A percentile compares a stretch with the other conserved stretches of the same genome.
Evolutionary conservation across 1,139 yeast species (phyloP).

Genomic region (Geotrichum carabidarum): DNA sequence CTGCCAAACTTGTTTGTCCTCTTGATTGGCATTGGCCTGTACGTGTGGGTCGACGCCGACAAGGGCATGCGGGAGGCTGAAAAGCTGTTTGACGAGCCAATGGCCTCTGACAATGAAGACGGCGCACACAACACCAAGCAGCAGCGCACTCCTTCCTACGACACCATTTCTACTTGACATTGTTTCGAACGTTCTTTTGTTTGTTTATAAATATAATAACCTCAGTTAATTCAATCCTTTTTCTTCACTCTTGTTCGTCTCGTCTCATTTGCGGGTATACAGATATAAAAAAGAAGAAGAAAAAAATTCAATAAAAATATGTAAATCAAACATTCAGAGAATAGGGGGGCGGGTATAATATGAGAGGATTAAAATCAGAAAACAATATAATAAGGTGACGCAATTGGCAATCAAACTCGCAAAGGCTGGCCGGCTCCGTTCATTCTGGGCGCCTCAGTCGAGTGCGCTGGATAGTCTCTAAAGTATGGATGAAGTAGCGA

Average conservation of each 20-base stretch:
- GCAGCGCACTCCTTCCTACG: neutral
- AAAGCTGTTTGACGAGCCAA: neutral
- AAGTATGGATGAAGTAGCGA: constrained; percentile 90
- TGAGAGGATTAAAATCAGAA: neutral
- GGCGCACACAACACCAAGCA: neutral
- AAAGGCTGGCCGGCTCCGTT: constrained; percentile 7
- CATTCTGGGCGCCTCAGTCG: neutral
- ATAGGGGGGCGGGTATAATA: no score
- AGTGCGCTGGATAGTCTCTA: constrained; percentile 21
- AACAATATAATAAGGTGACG: neutral
- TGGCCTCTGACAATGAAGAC: no score
- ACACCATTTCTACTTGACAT: neutral
- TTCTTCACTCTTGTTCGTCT: no score
- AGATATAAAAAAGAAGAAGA: no score
- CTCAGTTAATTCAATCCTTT: no score
- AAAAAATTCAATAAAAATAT: no score
- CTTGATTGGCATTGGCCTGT: constrained; percentile 33
- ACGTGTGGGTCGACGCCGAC: constrained; percentile 37
- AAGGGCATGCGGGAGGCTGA: constrained; percentile 33
- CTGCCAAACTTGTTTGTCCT: constrained; percentile 41
- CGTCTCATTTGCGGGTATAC: no score
- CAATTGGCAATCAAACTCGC: neutral
- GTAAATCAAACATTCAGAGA: no score
- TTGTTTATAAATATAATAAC: no score
- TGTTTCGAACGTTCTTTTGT: no score